Base-by-base conservation (phyloP, 495 filamentous ascomycete genomes). In the Corynascus novoguineensis region DNA sequence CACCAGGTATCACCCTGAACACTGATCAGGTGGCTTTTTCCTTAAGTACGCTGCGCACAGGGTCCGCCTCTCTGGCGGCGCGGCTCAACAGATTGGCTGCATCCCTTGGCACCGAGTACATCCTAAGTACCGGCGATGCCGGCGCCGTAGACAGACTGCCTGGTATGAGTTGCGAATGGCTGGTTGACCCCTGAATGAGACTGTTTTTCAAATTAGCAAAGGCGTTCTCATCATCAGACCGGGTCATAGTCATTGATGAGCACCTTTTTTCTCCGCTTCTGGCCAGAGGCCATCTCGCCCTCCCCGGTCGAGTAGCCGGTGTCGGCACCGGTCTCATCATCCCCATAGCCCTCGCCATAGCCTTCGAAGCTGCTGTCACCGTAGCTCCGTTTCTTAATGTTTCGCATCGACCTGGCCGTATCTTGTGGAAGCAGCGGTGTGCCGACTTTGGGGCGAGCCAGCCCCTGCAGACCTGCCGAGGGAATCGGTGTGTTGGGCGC, bases 191-290 rank as follows among this genome's bases (percentile, higher is more conserved):
- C 60, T 50, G 63, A 49, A 57, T 68, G 68, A 31, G 63, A 41
- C 64, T 72, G 47, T 51, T 34, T 47, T n/a, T 1, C 4, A 48
- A 24, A 63, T 69, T 55, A 69, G 67, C 49, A 56, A 63, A 57
- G 42, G 46, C 51, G 27, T 47, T 55, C n/a, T n/a, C n/a, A n/a
- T 55, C 59, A 64, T 63, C 63, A 66, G 46, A 60, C 58, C 54
- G 50, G 55, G 42, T 60, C 60, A 57, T 56, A 61, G 57, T 59
- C 55, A 48, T 60, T 53, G 60, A 63, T 65, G 64, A 64, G 71
- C 72, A 80, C 80, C 78, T 82, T 80, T 70, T 81, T 82, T 65
- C 76, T 74, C 53, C 78, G 72, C 70, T 82, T 81, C 55, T 74
- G 62, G 55, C 68, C 70, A 37, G 67, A 61, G 29, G 59, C 65